Percentiles rank a stretch among this genome's conserved stretches.
Conservation (phyloP, 225 moss, liverwort and hornwort species). For the Pleurozium schreberi region DNA sequence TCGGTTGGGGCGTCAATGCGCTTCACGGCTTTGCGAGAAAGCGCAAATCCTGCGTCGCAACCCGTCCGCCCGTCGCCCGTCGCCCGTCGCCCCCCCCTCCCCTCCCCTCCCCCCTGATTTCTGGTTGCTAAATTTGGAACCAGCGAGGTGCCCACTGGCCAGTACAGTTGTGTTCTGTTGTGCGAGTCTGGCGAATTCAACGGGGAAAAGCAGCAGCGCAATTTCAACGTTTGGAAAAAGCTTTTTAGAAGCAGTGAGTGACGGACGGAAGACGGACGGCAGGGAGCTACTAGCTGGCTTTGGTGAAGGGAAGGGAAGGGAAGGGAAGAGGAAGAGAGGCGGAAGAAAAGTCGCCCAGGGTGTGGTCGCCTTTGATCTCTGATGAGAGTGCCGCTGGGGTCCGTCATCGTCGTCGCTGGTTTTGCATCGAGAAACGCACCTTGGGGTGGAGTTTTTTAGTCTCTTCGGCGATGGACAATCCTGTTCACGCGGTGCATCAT, state of each 20-base stretch:
- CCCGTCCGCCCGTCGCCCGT: too few species aligned
- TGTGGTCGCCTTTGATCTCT: background rate
- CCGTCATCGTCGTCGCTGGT: background rate
- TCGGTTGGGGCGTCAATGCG: background rate
- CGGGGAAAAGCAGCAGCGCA: background rate
- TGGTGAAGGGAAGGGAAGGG: background rate
- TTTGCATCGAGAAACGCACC: background rate
- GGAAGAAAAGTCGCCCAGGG: slow-evolving; percentile 7
- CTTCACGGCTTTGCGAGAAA: background rate
- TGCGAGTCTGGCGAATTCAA: background rate
- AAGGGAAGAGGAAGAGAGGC: background rate
- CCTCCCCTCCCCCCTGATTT: background rate
- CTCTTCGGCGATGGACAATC: background rate
- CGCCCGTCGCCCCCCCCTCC: too few species aligned
- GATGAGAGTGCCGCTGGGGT: background rate
- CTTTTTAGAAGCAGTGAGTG: background rate
- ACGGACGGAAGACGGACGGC: background rate
- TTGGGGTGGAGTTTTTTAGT: background rate
- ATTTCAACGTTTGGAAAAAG: slow-evolving; percentile 5
- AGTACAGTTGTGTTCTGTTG: background rate
- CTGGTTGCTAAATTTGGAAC: background rate
- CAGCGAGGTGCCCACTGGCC: background rate
- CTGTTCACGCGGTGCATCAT: slow-evolving; percentile 24
- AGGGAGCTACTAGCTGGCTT: background rate
- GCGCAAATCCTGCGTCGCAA: background rate